phyloP scores from a whole-genome alignment of 2,329 filamentous ascomycete species.

The Arachnomyces sp. region DNA sequence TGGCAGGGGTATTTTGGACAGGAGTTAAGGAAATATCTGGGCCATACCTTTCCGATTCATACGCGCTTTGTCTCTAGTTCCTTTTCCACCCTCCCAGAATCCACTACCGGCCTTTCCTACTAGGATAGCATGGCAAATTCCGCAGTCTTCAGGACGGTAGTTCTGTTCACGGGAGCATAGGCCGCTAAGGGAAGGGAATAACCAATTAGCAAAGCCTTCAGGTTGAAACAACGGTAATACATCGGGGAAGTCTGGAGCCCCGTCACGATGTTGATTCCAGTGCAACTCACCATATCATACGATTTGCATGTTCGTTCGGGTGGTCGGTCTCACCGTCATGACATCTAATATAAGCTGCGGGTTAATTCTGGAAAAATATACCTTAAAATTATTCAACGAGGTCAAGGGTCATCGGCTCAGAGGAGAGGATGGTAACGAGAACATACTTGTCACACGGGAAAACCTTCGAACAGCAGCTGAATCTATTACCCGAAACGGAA shows the following conservation, averaged over 20 bases:
- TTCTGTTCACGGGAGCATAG: conserved; percentile 74
- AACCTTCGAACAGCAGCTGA: conserved; percentile 50
- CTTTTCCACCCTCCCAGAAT: conserved; percentile 83
- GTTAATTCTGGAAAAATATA: conserved; percentile 9
- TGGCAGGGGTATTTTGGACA: not conserved
- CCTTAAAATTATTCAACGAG: too few species aligned
- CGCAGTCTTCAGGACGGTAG: conserved; percentile 67
- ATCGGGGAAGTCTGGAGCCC: not conserved
- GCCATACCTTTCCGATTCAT: conserved; percentile 61
- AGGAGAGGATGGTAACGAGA: not conserved
- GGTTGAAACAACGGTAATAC: conserved; percentile 1
- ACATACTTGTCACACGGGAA: conserved; percentile 48
- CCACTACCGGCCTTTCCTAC: conserved; percentile 59
- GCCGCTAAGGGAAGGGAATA: conserved; percentile 34
- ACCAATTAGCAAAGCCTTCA: conserved; percentile 4
- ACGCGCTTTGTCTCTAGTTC: conserved; percentile 59
- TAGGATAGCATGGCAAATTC: conserved; percentile 61
- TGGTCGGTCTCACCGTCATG: conserved; percentile 66
- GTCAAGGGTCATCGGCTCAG: not conserved
- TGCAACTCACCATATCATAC: conserved; percentile 61
- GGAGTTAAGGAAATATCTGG: not conserved
- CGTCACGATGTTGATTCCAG: not conserved
- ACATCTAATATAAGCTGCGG: conserved; percentile 42
- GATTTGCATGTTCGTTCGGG: conserved; percentile 68
- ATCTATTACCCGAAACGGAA: conserved; percentile 28